These are phyloP conservation scores for Botryobasidium botryosum DNA, from an alignment of 768 basidiomycete genomes.

Conservation along the genomic window DNA sequence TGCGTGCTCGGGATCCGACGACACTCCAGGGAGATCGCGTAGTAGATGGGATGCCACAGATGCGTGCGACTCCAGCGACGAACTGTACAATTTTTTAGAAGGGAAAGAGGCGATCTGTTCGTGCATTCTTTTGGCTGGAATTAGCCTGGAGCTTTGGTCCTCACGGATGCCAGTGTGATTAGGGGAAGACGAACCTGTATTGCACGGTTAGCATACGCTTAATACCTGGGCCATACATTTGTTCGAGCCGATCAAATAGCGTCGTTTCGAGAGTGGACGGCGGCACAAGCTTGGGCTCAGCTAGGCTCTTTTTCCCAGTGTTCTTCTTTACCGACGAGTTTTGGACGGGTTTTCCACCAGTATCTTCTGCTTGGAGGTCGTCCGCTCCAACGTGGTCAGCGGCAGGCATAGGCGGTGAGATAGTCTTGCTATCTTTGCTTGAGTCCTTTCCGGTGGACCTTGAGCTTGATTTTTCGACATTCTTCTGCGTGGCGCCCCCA, in stretches of 20 bases:
- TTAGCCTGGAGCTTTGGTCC: conserved; percentile 2
- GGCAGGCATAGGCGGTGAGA: no score
- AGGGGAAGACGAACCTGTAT: conserved; percentile 33
- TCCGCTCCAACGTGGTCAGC: no score
- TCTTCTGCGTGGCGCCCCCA: conserved; percentile 13
- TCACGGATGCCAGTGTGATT: conserved; percentile 7
- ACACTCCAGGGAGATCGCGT: conserved; percentile 41
- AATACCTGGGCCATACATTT: conserved; percentile 66
- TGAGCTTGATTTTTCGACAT: not conserved
- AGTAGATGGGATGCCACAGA: conserved; percentile 61
- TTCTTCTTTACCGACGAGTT: no score
- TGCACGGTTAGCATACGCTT: conserved; percentile 82
- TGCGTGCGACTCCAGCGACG: conserved; percentile 46
- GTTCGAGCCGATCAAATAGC: conserved; percentile 80
- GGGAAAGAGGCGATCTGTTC: conserved; percentile 71
- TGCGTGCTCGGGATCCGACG: conserved; percentile 44
- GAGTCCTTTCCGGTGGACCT: not conserved
- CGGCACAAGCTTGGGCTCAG: conserved; percentile 21
- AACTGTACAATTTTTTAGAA: conserved; percentile 61
- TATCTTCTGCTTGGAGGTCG: no score
- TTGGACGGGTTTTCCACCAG: no score
- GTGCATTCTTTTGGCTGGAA: conserved; percentile 50
- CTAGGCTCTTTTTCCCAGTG: no score
- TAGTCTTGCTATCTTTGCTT: no score
- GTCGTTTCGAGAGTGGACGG: conserved; percentile 74